Conservation (phyloP, 805 yeast species). For the Blastobotrys attinorum region DNA sequence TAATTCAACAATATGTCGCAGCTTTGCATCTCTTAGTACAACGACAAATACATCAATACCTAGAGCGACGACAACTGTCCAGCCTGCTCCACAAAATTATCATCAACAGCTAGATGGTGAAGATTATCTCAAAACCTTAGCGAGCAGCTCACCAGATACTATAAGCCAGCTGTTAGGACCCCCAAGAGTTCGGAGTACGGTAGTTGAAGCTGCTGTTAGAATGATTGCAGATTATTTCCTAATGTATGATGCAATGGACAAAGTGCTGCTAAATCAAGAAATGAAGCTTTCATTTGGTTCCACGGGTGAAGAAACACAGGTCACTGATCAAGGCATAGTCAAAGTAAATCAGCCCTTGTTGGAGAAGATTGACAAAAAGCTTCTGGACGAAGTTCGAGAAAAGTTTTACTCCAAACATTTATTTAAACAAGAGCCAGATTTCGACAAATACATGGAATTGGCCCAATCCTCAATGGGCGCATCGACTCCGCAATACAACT, state of each 20-base stretch:
- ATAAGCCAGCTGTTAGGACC: conserved; percentile 21
- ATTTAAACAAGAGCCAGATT: neutral
- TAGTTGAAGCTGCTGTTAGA: conserved; percentile 25
- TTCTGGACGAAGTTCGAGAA: conserved; percentile 5
- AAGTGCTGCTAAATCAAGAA: conserved; percentile 16
- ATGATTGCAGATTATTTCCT: conserved; percentile 26
- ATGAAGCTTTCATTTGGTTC: conserved; percentile 11
- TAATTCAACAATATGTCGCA: too few species aligned
- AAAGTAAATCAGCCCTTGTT: conserved; percentile 5
- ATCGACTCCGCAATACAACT: conserved; percentile 2
- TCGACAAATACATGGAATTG: conserved; percentile 1
- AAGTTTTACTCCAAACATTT: neutral
- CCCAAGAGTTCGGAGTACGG: conserved; percentile 20
- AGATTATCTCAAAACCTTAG: too few species aligned
- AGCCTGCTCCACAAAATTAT: too few species aligned
- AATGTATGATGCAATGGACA: conserved; percentile 24
- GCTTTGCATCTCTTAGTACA: neutral
- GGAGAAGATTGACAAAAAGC: conserved; percentile 1
- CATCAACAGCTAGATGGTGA: neutral
- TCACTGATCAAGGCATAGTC: neutral
- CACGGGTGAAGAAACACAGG: neutral
- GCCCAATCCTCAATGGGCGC: conserved; percentile 5
- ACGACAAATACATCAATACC: too few species aligned
- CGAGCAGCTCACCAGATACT: conserved; percentile 1
- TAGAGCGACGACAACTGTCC: too few species aligned